phyloP scores from a whole-genome alignment of 345 rosid genomes.

The Diplotaxis tenuifolia region DNA sequence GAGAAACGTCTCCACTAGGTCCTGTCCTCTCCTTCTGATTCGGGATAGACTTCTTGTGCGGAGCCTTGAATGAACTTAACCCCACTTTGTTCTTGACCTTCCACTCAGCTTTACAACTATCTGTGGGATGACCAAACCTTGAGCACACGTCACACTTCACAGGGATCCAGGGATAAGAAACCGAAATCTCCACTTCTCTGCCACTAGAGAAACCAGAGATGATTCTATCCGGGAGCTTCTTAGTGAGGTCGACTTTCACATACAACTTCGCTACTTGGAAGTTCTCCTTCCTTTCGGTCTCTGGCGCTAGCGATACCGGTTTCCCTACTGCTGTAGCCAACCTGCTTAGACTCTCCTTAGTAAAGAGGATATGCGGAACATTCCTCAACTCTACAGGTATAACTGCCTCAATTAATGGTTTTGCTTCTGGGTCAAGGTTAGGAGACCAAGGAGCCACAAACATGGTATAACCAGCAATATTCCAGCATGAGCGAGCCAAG shows the following conservation, averaged over 20 bases:
- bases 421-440: background rate
- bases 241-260: background rate
- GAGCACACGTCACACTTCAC: no score
- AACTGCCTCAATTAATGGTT: no score
- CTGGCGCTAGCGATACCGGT: background rate
- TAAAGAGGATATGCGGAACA: background rate
- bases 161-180: background rate
- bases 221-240: background rate
- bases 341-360: background rate
- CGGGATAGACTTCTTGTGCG: no score
- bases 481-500: background rate
- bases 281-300: background rate
- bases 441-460: background rate
- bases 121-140: no score
- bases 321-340: background rate
- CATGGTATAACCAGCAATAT: background rate
- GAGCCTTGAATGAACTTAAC: no score
- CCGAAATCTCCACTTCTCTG: background rate
- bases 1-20: no score
- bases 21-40: no score
- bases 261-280: background rate
- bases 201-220: background rate
- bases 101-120: no score
- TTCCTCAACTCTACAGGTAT: background rate
- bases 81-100: no score